phyloP scores from a whole-genome alignment of 2,329 filamentous ascomycete genomes.

The Leptographium flavum region DNA sequence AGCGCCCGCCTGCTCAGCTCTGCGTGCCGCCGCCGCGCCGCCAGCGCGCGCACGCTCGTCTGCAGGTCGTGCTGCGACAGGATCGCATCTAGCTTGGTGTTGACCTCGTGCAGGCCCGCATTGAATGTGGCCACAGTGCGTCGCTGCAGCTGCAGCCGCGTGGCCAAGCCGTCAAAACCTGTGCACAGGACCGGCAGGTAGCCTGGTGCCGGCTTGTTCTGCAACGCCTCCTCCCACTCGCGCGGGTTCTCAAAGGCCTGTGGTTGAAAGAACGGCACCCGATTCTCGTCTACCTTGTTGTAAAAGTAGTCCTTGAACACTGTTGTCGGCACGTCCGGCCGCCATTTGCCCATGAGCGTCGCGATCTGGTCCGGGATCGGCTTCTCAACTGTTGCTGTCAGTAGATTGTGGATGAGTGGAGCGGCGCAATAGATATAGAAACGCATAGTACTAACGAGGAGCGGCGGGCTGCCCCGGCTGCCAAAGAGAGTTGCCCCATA shows the following conservation, averaged over 20 bases:
- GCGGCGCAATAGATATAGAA: conserved; percentile 5
- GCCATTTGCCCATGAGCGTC: conserved; percentile 59
- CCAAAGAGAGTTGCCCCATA: conserved; percentile 33
- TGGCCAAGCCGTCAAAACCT: conserved; percentile 58
- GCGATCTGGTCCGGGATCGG: conserved; percentile 61
- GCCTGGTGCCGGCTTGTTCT: conserved; percentile 61
- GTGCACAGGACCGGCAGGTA: conserved; percentile 65
- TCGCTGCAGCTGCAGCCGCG: conserved; percentile 59
- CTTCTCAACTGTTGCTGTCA: conserved; percentile 42
- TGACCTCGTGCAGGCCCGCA: conserved; percentile 63
- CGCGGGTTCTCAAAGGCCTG: conserved; percentile 55
- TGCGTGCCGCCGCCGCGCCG: conserved; percentile 58
- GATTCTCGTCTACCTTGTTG: conserved; percentile 63
- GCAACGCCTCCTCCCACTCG: conserved; percentile 73
- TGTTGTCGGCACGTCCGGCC: conserved; percentile 51
- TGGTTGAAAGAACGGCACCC: conserved; percentile 64
- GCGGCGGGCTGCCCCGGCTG: conserved; percentile 33
- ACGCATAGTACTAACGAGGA: conserved; percentile 23
- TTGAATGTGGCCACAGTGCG: conserved; percentile 56
- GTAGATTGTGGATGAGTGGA: background rate
- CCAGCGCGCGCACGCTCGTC: conserved; percentile 58
- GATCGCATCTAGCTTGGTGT: conserved; percentile 56
- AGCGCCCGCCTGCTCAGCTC: conserved; percentile 60
- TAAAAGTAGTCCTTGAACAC: conserved; percentile 78
- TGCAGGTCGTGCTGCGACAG: conserved; percentile 65